Percentiles rank a stretch among this genome's conserved stretches.
These are phyloP conservation scores for Salvia splendens DNA, from an alignment of 257 asterid species.

Conservation along the genomic window DNA sequence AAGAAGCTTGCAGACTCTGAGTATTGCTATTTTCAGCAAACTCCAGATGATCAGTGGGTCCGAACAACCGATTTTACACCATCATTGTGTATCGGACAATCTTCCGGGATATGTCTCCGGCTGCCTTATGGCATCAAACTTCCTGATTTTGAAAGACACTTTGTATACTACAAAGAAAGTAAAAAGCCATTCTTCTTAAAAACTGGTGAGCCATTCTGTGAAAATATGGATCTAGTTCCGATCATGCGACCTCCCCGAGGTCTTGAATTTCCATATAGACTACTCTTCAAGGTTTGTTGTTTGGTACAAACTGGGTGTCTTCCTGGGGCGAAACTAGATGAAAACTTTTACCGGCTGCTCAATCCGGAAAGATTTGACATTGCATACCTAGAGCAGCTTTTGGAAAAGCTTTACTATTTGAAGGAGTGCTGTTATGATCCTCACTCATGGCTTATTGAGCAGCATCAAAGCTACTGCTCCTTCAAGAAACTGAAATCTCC, in stretches of 20 bases:
- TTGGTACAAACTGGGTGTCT: conserved; percentile 84
- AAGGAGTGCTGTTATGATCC: conserved; percentile 92
- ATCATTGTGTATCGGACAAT: conserved; percentile 64
- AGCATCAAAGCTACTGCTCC: conserved; percentile 43
- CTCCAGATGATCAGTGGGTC: conserved; percentile 84
- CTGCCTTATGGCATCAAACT: conserved; percentile 53
- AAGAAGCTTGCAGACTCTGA: conserved; percentile 41
- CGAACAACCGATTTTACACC: conserved; percentile 81
- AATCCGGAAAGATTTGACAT: conserved; percentile 45
- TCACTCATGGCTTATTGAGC: conserved; percentile 57
- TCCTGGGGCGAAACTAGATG: conserved; percentile 66
- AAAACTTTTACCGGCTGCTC: conserved; percentile 50
- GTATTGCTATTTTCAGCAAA: conserved; percentile 42
- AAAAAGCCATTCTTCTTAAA: conserved; percentile 42
- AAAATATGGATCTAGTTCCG: conserved; percentile 56
- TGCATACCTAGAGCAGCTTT: conserved; percentile 59
- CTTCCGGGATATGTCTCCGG: conserved; percentile 78
- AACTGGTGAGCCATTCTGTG: conserved; percentile 49
- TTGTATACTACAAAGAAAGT: conserved; percentile 55
- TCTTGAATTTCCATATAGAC: conserved; percentile 51
- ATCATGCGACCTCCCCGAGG: conserved; percentile 57
- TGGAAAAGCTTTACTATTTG: conserved; percentile 54
- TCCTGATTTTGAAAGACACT: conserved; percentile 60
- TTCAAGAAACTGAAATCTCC: conserved; percentile 57
- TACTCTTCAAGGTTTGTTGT: conserved; percentile 62